Evolutionary conservation across 225 moss, liverwort and hornwort species (phyloP), one percentile per base, ranked within the genome.

Genomic region (Ulota crispa): DNA sequence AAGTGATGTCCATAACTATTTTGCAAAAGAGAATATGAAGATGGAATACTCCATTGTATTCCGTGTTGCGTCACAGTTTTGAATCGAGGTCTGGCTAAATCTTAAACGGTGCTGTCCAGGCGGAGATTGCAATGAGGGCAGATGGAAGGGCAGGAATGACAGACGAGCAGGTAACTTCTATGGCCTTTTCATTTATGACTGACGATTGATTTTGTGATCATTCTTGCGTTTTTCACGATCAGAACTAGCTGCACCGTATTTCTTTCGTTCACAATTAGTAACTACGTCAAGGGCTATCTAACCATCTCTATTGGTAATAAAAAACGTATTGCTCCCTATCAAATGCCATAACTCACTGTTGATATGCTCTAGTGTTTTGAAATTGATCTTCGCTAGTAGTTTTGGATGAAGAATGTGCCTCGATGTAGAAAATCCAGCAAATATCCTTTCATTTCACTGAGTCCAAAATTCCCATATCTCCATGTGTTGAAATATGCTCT

Each of bases 111-210:
- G 47, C n/a, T 86, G 70, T 10, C 30, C 76, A 96, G 96, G 96
- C 96, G 75, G 96, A 96, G 83, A 43, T 93, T 64, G 88, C 87
- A 73, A 93, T 96, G 94, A 92, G 92, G 80, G 79, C 82, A 13
- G 93, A 90, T 76, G 94, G 93, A 36, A 93, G 86, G 83, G 79
- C 89, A 19, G 94, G 88, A 39, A 94, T 96, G 96, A 92, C 96
- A 42, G 92, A 96, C 78, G 90, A 92, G 76, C 86, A 89, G 86
- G 89, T 86, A 43, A 50, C 4, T 78, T 53, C 5, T 23, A 71
- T 36, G 36, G 15, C 65, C 21, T 37, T 16, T 45, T 57, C 63
- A 34, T 68, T 62, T 82, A 21, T 52, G 55, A 50, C 31, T 80
- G 31, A 69, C 55, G 50, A 53, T 28, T 42, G 32, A n/a, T 53